A percentile compares a stretch with the other conserved stretches of the same genome.
Evolutionary conservation across 2,329 filamentous ascomycete genomes (phyloP).

Genomic region (Parasarocladium wereldwijsianum): DNA sequence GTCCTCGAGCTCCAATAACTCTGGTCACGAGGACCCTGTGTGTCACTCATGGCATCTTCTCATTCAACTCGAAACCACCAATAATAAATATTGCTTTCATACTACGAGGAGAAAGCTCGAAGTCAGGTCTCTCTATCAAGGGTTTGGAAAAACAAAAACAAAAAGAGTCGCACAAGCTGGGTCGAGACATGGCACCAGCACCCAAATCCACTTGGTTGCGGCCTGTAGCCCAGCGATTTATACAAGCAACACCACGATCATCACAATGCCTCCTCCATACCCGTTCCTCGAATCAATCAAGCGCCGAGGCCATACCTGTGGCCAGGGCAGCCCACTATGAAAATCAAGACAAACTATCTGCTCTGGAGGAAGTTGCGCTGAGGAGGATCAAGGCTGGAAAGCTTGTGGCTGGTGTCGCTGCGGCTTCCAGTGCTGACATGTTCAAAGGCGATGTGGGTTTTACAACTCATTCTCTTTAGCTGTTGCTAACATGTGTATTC

Average conservation of each 20-base stretch:
- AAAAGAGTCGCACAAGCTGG: too few species aligned
- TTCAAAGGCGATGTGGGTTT: slow-evolving; percentile 59
- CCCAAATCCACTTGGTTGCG: too few species aligned
- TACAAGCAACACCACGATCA: neutral
- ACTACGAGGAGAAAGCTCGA: too few species aligned
- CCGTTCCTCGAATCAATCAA: slow-evolving; percentile 1
- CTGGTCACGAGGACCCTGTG: too few species aligned
- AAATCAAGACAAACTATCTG: neutral
- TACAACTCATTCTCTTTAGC: neutral
- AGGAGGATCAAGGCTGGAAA: slow-evolving; percentile 54
- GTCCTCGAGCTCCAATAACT: too few species aligned
- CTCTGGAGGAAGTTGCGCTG: slow-evolving; percentile 15
- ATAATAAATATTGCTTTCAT: too few species aligned
- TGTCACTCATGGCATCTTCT: too few species aligned
- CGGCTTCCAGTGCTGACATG: slow-evolving; percentile 62
- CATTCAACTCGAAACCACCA: too few species aligned
- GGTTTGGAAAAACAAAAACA: too few species aligned
- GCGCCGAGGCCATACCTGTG: slow-evolving; percentile 5
- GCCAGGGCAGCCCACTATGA: slow-evolving; percentile 5
- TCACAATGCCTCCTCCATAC: slow-evolving; percentile 2
- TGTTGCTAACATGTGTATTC: neutral
- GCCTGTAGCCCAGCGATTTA: too few species aligned
- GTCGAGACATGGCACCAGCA: too few species aligned
- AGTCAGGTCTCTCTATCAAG: too few species aligned
- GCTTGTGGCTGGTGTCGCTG: slow-evolving; percentile 62